A percentile compares a stretch with the other conserved stretches of the same genome.
Evolutionary conservation across 345 rosid genomes (phyloP).

Genomic region (thale cress (Arabidopsis thaliana)): DNA sequence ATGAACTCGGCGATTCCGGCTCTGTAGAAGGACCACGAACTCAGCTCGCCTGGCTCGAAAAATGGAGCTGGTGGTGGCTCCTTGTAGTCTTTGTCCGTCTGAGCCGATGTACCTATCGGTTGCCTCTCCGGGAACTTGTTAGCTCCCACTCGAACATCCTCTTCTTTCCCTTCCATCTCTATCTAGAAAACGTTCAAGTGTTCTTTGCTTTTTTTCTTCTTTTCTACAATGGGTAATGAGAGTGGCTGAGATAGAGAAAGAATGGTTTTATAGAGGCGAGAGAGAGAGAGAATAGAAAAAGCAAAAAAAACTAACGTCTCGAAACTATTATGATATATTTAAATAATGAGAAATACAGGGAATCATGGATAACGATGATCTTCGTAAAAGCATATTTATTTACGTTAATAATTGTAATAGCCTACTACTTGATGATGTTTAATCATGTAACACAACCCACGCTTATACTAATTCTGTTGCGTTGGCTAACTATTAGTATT

Average conservation of each 20-base stretch:
- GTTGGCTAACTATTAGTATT: too few relatives aligned
- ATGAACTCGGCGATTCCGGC: conserved; percentile 52
- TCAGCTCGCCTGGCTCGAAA: conserved; percentile 51
- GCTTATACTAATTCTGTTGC: too few relatives aligned
- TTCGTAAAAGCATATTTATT: background rate
- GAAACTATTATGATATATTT: background rate
- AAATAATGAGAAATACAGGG: background rate
- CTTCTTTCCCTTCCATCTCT: conserved; percentile 54
- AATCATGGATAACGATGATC: conserved; percentile 40
- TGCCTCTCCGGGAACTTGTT: conserved; percentile 56
- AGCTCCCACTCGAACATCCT: conserved; percentile 54
- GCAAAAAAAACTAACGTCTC: conserved; percentile 31
- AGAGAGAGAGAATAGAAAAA: background rate
- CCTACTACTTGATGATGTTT: too few relatives aligned
- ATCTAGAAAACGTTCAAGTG: conserved; percentile 21
- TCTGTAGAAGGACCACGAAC: conserved; percentile 53
- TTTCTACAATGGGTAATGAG: conserved; percentile 1
- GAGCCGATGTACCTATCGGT: conserved; percentile 54
- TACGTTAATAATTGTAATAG: conserved; percentile 11
- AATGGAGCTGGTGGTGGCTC: conserved; percentile 56
- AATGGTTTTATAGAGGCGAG: conserved; percentile 27
- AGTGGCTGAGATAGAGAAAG: conserved; percentile 1
- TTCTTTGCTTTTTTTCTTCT: background rate
- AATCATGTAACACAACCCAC: too few relatives aligned
- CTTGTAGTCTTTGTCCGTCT: conserved; percentile 53